Evolutionary conservation across 2,329 filamentous ascomycete genomes (phyloP).

Genomic region (Botrytis medusae): DNA sequence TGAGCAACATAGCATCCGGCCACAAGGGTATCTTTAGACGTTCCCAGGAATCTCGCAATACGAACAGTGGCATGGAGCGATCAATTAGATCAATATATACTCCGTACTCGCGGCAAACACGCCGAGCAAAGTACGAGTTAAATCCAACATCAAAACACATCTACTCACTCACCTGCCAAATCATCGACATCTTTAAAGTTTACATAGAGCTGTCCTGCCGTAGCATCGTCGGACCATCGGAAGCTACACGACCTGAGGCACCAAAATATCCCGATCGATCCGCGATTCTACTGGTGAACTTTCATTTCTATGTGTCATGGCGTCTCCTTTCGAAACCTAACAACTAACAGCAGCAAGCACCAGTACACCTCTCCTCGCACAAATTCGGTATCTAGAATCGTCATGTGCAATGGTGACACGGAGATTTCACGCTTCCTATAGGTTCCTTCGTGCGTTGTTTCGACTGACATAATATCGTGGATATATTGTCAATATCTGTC

Average conservation of each 20-base stretch:
- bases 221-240: not conserved
- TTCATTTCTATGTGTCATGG: constrained; percentile 20
- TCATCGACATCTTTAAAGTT: not conserved
- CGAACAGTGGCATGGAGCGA: not conserved
- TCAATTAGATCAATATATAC: not conserved
- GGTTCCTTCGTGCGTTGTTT: not conserved
- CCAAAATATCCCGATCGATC: not conserved
- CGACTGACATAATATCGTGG: constrained; percentile 1
- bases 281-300: not conserved
- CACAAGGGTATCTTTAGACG: not conserved
- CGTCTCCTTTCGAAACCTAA: not conserved
- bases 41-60: not conserved
- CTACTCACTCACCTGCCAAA: not conserved
- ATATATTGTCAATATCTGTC: constrained; percentile 1
- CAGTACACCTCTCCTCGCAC: not conserved
- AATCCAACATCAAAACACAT: not conserved
- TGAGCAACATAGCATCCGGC: not conserved
- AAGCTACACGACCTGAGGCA: not conserved
- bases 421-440: not conserved
- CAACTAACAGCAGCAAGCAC: not conserved
- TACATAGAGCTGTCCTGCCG: not conserved
- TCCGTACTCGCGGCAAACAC: not conserved
- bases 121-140: not conserved
- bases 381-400: constrained; percentile 1
- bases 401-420: not conserved